Percentiles rank a stretch among this genome's conserved stretches.
Evolutionary conservation across 202 grass and related monocot genomes (phyloP).

Genomic region (Hordeum pubiflorum): DNA sequence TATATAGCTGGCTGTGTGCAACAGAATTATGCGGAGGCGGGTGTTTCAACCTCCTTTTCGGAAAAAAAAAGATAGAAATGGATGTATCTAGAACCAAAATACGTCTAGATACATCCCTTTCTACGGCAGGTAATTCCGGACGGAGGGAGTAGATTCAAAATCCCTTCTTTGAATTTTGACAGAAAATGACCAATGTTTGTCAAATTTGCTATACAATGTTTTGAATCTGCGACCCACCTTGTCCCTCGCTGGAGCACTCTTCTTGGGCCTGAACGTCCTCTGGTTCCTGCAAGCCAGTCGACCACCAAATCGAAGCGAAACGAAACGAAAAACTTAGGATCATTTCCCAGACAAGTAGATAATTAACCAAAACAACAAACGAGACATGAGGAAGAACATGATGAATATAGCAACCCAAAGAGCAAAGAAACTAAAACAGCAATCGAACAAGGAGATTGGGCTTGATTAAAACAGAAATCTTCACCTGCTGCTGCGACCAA

Average conservation of each 20-base stretch:
- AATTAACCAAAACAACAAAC: neutral
- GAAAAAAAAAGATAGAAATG: neutral
- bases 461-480: neutral
- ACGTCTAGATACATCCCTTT: too few relatives aligned
- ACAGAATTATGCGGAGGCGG: neutral
- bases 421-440: neutral
- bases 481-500: conserved; percentile 27
- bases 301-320: neutral
- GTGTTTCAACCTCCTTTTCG: neutral
- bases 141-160: too few relatives aligned
- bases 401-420: too few relatives aligned
- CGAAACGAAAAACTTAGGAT: neutral
- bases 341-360: neutral
- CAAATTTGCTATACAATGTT: neutral
- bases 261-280: conserved; percentile 78
- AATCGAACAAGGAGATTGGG: too few relatives aligned
- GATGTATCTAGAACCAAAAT: too few relatives aligned
- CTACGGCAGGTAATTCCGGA: too few relatives aligned
- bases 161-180: neutral
- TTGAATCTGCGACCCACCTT: conserved; percentile 36
- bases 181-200: neutral
- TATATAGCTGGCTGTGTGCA: neutral
- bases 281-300: conserved; percentile 36
- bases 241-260: conserved; percentile 52
- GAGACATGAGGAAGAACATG: neutral